phyloP scores from a whole-genome alignment of 169 alveolate species.

The Plasmodium relictum region DNA sequence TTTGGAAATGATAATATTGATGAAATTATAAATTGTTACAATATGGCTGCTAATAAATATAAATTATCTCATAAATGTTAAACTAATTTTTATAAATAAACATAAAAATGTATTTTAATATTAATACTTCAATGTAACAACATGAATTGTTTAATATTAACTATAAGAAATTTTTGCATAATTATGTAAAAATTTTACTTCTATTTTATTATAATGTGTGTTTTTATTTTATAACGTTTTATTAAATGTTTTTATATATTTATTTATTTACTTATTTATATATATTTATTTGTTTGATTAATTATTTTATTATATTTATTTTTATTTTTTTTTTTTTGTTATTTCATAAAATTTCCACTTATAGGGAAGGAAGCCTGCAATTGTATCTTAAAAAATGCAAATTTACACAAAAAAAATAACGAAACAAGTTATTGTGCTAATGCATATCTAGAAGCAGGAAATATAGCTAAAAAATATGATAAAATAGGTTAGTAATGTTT shows the following conservation, averaged over 20 bases:
- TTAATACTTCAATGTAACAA: background rate
- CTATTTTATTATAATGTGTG: too few relatives aligned
- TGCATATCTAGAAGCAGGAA: slow-evolving; percentile 72
- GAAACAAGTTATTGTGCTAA: slow-evolving; percentile 74
- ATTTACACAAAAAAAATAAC: slow-evolving; percentile 38
- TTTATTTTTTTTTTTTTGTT: background rate
- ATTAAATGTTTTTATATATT: too few relatives aligned
- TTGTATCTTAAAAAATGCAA: slow-evolving; percentile 59
- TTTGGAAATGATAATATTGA: slow-evolving; percentile 70
- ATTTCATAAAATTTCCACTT: background rate
- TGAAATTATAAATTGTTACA: slow-evolving; percentile 65
- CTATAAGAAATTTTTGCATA: too few relatives aligned
- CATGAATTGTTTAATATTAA: too few relatives aligned
- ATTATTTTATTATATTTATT: background rate
- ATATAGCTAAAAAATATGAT: slow-evolving; percentile 71
- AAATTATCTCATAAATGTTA: slow-evolving; percentile 66
- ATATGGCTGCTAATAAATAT: slow-evolving; percentile 65
- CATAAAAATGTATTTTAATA: background rate
- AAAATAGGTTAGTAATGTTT: slow-evolving; percentile 30
- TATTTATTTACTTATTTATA: background rate
- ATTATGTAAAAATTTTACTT: too few relatives aligned
- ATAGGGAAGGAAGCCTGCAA: slow-evolving; percentile 69
- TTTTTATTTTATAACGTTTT: too few relatives aligned
- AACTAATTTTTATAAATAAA: background rate
- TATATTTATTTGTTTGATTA: background rate